Conservation (phyloP, 257 asterid species). For the Plantago major region DNA sequence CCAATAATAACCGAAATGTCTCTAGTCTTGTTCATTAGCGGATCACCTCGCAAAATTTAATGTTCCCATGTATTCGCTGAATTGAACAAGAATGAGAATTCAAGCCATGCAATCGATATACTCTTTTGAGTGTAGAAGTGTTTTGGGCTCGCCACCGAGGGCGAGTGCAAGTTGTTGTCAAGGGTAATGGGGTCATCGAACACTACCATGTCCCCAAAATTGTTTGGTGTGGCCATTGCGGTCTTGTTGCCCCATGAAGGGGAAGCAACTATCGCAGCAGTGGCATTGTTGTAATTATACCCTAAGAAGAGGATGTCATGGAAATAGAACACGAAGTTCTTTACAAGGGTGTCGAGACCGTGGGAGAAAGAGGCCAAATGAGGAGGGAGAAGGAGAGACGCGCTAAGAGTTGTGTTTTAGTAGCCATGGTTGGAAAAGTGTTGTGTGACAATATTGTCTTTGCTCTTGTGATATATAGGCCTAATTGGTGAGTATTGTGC, state of each 20-base stretch:
- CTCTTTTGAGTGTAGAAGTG: constrained; percentile 48
- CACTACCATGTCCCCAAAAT: constrained; percentile 58
- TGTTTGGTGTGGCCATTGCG: constrained; percentile 30
- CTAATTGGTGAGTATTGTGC: background rate
- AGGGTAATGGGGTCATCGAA: constrained; percentile 78
- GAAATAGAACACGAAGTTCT: constrained; percentile 45
- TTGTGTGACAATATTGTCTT: background rate
- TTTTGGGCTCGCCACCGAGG: constrained; percentile 80
- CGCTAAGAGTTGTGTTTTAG: constrained; percentile 20
- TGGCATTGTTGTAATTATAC: constrained; percentile 54
- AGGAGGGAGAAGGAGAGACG: constrained; percentile 20
- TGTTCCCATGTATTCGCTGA: constrained; percentile 52
- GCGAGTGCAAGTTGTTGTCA: constrained; percentile 59
- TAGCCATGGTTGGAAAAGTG: constrained; percentile 10
- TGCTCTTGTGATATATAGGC: constrained; percentile 11
- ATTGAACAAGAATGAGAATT: constrained; percentile 64
- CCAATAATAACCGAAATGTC: constrained; percentile 82
- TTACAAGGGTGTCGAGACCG: constrained; percentile 34
- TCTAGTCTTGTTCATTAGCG: constrained; percentile 67
- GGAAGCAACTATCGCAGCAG: constrained; percentile 58
- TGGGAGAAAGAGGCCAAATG: constrained; percentile 14
- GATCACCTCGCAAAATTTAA: constrained; percentile 70
- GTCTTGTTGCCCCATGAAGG: constrained; percentile 70
- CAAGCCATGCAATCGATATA: constrained; percentile 56
- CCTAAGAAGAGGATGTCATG: constrained; percentile 80